Base-by-base conservation (phyloP, 2,329 filamentous ascomycete species). In the Xylaria multiplex region DNA sequence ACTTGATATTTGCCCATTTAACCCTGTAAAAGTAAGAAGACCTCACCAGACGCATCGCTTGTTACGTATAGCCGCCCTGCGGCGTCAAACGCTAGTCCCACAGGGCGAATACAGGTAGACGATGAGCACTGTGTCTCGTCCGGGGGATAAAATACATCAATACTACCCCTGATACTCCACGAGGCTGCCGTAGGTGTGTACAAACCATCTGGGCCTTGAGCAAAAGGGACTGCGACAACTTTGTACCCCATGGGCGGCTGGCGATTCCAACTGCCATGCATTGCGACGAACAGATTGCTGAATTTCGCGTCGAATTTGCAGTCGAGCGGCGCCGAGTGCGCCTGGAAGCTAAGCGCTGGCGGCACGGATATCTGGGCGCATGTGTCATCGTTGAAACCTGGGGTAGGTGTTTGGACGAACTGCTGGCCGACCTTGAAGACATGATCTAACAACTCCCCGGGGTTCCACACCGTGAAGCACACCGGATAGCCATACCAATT, bases 281-380 rank as follows among this genome's bases (percentile, higher is more conserved):
- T 87, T 0, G 86, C 81, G 42, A 91, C 81, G 79, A 85, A 91
- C 7, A 86, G 84, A 11, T 80, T 83, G 66, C 85, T 83, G 27
- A 82, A 86, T 37, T 80, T 79, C 9, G 83, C 83, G 24, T 83
- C 86, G 78, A 91, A 91, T 70, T 86, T 86, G 72, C 89, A 83
- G 70, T 90, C 88, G 2, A 91, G 78, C 0, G 89, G 89, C 0
- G 88, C 88, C 77, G 83, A 86, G 70, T 91, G 89, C 1, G 88
- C 85, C 46, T 84, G 79, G 62, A 79, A 77, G 56, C 82, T 83
- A 35, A 91, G 78, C 0, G 83, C 27, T 76, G 88, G 81, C 22
- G 77, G 68, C 45, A 55, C 62, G 7, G 74, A 75, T 4, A 67
- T 24, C 14, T 57, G 48, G 14, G 62, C 54, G 43, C 75, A 77